Base-by-base conservation (phyloP, 108 stramenopile species). In the Fistulifera pelliculosa region DNA sequence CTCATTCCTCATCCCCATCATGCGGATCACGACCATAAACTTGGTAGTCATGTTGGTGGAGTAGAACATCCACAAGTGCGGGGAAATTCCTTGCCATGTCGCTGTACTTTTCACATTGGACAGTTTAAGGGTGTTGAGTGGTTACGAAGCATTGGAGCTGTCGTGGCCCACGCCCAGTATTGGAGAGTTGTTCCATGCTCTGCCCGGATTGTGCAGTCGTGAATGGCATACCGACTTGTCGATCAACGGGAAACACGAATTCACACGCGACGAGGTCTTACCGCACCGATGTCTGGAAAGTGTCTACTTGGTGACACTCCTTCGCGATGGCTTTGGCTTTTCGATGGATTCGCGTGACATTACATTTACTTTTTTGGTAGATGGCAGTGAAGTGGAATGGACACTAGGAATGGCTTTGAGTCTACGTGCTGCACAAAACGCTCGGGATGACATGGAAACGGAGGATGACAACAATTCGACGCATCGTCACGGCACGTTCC, bases 11-110 rank as follows among this genome's bases (percentile, higher is more conserved):
- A 85, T 57, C 80, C 85, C 23, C 70, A 83, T 41, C 60, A 80
- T 41, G 50, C 76, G 1, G 79, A 78, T 39, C 62, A 63, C 38
- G 62, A 73, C 15, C 52, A 62, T 52, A 69, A 79, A 28, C 71
- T 71, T 35, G 65, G 64, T 13, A 59, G 49, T 19, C 48, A 68
- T 21, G 85, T 93, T 4, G 91, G 87, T 27, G 87, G 87, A 14
- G 75, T 93, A 1, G 65, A 80, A 43, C 91, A 93, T 66, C 91
- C 91, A 18, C 83, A 80, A 4, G 56, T 93, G 16, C 62, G 75
- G 1, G 87, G 87, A 31, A 89, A 85, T 95, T 95, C 62, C 71
- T 87, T 55, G 94, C 87, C 53, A 95, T 95, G 91, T 83, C 81
- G 27, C 67, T 95, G 10, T 95, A 86, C 62, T 95, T 87, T 95